Conservation (phyloP, 257 asterid genomes). For the Solanum okadae region DNA sequence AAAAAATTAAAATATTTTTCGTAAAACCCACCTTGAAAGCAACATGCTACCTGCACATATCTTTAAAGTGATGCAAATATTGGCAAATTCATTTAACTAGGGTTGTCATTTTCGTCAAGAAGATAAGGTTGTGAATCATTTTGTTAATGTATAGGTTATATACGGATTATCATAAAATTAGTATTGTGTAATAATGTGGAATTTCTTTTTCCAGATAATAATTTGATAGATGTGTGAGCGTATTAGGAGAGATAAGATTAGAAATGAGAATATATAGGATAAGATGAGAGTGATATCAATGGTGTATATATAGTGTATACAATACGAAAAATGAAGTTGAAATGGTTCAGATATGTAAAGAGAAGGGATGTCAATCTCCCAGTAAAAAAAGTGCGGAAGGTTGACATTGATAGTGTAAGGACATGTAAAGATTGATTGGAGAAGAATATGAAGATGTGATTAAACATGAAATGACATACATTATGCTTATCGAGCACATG, state of each 20-base stretch:
- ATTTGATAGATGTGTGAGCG: neutral
- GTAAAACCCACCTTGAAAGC: neutral
- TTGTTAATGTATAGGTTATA: neutral
- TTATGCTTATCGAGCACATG: neutral
- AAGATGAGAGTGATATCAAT: neutral
- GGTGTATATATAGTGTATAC: neutral
- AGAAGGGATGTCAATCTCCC: neutral
- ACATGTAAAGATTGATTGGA: neutral
- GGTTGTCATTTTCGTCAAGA: neutral
- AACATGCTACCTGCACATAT: neutral
- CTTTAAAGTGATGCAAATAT: neutral
- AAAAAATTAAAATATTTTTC: neutral
- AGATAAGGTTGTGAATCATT: neutral
- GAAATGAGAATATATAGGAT: neutral
- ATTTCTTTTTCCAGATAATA: neutral
- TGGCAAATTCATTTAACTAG: neutral
- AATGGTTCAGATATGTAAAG: neutral
- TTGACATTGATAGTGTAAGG: neutral
- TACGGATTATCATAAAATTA: neutral
- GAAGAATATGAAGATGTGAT: neutral
- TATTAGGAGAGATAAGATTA: neutral
- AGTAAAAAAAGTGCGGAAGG: neutral
- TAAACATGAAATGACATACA: neutral
- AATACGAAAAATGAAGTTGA: rapidly evolving
- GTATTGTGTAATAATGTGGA: neutral